Conservation (phyloP, 2,329 filamentous ascomycete genomes). For the Boeremia exigua region DNA sequence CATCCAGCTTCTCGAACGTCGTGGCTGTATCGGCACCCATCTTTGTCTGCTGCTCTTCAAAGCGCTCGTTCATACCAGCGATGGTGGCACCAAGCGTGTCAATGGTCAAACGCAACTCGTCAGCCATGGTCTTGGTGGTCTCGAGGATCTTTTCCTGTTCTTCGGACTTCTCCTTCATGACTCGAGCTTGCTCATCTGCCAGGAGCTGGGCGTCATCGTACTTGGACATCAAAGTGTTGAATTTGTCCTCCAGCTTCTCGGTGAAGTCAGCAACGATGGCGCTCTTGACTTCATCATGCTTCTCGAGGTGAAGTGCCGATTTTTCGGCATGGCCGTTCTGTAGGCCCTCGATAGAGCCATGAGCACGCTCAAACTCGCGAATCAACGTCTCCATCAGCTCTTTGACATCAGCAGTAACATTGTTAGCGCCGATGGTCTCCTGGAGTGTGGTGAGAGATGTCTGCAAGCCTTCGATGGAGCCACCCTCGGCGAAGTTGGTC, state of each 20-base stretch:
- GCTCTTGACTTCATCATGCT: constrained; percentile 65
- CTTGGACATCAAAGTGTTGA: constrained; percentile 80
- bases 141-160: constrained; percentile 76
- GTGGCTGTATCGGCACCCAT: constrained; percentile 87
- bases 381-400: constrained; percentile 75
- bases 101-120: constrained; percentile 85
- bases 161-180: constrained; percentile 74
- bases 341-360: constrained; percentile 76
- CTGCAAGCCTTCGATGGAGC: constrained; percentile 64
- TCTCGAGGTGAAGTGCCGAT: constrained; percentile 61
- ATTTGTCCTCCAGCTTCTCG: constrained; percentile 74
- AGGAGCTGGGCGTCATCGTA: constrained; percentile 83
- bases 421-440: constrained; percentile 64
- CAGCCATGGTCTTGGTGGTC: constrained; percentile 78
- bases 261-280: constrained; percentile 61
- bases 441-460: constrained; percentile 72
- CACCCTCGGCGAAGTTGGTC: constrained; percentile 76
- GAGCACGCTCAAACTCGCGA: constrained; percentile 85
- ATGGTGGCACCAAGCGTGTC: constrained; percentile 78
- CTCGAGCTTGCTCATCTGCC: constrained; percentile 75
- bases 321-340: constrained; percentile 78
- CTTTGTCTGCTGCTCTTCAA: constrained; percentile 84
- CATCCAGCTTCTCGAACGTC: constrained; percentile 74
- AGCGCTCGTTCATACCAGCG: constrained; percentile 59
- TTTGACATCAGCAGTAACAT: constrained; percentile 58